A percentile compares a stretch with the other conserved stretches of the same genome.
Conservation (phyloP, 2,329 filamentous ascomycete genomes). For the Cercospora sesami region DNA sequence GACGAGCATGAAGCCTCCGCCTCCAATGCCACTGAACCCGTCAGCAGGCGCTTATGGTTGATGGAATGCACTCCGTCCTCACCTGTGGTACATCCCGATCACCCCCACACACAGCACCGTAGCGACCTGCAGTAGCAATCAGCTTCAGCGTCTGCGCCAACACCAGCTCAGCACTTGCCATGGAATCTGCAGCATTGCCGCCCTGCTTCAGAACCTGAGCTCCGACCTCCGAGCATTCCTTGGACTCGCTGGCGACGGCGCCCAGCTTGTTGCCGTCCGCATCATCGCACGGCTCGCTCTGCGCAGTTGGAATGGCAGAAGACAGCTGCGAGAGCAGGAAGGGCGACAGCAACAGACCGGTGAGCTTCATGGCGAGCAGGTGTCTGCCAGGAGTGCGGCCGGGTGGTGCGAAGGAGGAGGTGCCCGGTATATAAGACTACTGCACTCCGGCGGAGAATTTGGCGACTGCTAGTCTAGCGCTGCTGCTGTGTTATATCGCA, state of each 20-base stretch:
- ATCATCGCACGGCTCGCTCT: constrained; percentile 22
- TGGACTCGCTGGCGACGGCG: constrained; percentile 49
- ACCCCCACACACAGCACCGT: constrained; percentile 52
- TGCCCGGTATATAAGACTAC: neutral
- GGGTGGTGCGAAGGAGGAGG: neutral
- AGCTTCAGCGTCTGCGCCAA: neutral
- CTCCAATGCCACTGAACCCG: constrained; percentile 67
- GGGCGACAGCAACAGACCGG: constrained; percentile 20
- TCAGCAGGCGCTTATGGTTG: constrained; percentile 16
- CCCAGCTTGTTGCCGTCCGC: constrained; percentile 39
- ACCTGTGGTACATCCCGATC: constrained; percentile 48
- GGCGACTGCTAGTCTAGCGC: neutral
- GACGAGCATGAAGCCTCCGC: constrained; percentile 69
- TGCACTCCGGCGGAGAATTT: neutral
- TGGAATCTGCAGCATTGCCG: constrained; percentile 55
- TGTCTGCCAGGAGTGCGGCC: neutral
- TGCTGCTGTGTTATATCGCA: neutral
- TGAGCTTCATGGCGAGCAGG: constrained; percentile 19
- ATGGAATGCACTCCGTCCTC: constrained; percentile 2
- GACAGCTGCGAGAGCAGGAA: constrained; percentile 26
- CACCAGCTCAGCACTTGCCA: constrained; percentile 31
- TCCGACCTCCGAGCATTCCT: constrained; percentile 40
- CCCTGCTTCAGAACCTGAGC: constrained; percentile 48
- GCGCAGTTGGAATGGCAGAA: constrained; percentile 20
- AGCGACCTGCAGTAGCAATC: constrained; percentile 30